Evolutionary conservation across 2,329 filamentous ascomycete genomes (phyloP), one percentile per base, ranked within the genome.

Genomic region (Xylaria sp.): DNA sequence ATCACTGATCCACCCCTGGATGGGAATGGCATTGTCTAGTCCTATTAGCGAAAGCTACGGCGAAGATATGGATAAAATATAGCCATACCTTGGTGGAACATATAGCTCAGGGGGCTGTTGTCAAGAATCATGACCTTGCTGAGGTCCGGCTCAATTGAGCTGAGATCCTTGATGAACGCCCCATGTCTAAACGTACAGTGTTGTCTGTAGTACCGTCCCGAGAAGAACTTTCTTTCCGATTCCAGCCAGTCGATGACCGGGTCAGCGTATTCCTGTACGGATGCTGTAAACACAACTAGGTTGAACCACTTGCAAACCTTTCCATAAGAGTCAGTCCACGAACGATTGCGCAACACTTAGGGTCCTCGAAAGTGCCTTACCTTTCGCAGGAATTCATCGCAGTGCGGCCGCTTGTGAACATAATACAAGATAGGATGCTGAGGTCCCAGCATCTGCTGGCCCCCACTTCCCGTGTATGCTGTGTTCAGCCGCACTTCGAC

Each of bases 61-160:
- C 48, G 11, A 57, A 15, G 38, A 20, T n/a, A 46, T 26, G 4
- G 44, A 48, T 53, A 54, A 48, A 48, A 44, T 59, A 59, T 65
- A 88, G 78, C 53, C 67, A 48, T 83, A 96, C 96, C 95, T 90
- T 97, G 94, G 79, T 98, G 95, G 82, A 98, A 98, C 83, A 97
- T 93, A 82, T 98, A 99, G 83, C 94, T 97, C 84, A 97, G 89
- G 64, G 96, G 96, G 80, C 94, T 97, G 79, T 99, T 99, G 83
- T 99, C 96, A 81, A 99, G 85, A 79, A 99, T 99, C 92, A 98
- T 97, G 69, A 99, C 96, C 82, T 94, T 97, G 83, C 94, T 97
- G 77, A 99, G 84, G 80, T 99, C 96, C 20, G 96, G 94, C 85
- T 99, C 96, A 49, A 99, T 94, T 65, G 93, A 93, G 79, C 93